Percentiles rank a stretch among this genome's conserved stretches.
Evolutionary conservation across 805 yeast species (phyloP).

Genomic region (Candida sanyiensis): DNA sequence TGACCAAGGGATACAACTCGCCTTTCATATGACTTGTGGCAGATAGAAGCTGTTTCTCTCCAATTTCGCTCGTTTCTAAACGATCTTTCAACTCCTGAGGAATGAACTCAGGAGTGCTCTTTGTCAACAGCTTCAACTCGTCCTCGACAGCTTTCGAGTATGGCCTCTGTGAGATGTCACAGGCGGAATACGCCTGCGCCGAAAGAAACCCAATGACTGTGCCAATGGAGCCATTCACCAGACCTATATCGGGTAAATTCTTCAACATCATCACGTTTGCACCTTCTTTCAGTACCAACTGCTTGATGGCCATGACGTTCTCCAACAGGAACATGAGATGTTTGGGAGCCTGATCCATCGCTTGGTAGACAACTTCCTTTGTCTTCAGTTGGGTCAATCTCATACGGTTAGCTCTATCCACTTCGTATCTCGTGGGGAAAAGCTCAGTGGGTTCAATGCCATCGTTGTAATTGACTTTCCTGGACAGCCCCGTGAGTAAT

Average conservation of each 20-base stretch:
- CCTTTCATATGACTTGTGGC: too few species aligned
- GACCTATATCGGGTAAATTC: conserved; percentile 55
- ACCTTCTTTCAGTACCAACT: conserved; percentile 61
- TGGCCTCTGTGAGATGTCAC: conserved; percentile 24
- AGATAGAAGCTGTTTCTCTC: too few species aligned
- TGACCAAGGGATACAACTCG: too few species aligned
- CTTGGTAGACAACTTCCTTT: conserved; percentile 35
- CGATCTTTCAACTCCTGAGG: too few species aligned
- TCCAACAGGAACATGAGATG: conserved; percentile 34
- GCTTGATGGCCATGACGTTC: conserved; percentile 64
- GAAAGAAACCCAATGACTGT: conserved; percentile 48
- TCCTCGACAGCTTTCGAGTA: conserved; percentile 18
- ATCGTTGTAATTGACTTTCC: conserved; percentile 55
- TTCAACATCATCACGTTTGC: conserved; percentile 95
- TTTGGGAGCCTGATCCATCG: conserved; percentile 36
- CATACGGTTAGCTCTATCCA: conserved; percentile 61
- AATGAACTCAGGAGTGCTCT: too few species aligned
- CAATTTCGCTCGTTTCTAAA: too few species aligned
- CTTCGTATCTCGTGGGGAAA: conserved; percentile 82
- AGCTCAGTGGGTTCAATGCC: conserved; percentile 87
- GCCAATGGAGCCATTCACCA: conserved; percentile 92
- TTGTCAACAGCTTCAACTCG: too few species aligned
- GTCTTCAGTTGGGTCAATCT: conserved; percentile 49
- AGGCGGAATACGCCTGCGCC: too few species aligned
- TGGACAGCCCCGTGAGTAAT: conserved; percentile 47